phyloP scores from a whole-genome alignment of 139 green algal species.

The Chlorella vulgaris region DNA sequence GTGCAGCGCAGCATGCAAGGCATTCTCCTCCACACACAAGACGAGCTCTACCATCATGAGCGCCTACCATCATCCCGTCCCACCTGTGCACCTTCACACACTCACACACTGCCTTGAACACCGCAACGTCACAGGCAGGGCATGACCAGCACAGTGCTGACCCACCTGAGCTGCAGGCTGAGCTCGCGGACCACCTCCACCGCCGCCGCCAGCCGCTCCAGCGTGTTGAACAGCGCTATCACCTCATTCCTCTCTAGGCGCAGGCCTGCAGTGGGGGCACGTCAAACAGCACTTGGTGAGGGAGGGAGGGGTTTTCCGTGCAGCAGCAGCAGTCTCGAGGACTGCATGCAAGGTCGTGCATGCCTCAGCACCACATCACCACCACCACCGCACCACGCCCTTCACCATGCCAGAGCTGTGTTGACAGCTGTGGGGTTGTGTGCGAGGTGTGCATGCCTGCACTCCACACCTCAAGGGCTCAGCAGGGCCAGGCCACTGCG shows the following conservation, averaged over 20 bases:
- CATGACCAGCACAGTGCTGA: too few species aligned
- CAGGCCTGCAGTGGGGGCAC: neutral
- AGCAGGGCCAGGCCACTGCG: too few species aligned
- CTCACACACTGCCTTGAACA: neutral
- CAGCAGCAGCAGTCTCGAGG: neutral
- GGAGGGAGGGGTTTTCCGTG: neutral
- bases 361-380: too few species aligned
- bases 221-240: constrained; percentile 93
- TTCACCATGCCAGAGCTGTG: too few species aligned
- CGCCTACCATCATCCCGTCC: too few species aligned
- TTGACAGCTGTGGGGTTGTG: too few species aligned
- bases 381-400: too few species aligned
- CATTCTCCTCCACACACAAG: neutral
- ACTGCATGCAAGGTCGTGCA: too few species aligned
- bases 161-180: constrained; percentile 37
- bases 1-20: neutral
- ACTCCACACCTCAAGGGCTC: too few species aligned
- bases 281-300: neutral
- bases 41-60: too few species aligned
- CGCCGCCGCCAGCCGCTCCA: constrained; percentile 77
- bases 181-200: constrained; percentile 66
- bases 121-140: neutral
- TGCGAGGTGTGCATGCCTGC: too few species aligned
- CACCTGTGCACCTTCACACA: neutral
- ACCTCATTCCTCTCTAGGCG: constrained; percentile 92